Base-by-base conservation (phyloP, 2,329 filamentous ascomycete genomes). In the Diaporthe ilicicola region DNA sequence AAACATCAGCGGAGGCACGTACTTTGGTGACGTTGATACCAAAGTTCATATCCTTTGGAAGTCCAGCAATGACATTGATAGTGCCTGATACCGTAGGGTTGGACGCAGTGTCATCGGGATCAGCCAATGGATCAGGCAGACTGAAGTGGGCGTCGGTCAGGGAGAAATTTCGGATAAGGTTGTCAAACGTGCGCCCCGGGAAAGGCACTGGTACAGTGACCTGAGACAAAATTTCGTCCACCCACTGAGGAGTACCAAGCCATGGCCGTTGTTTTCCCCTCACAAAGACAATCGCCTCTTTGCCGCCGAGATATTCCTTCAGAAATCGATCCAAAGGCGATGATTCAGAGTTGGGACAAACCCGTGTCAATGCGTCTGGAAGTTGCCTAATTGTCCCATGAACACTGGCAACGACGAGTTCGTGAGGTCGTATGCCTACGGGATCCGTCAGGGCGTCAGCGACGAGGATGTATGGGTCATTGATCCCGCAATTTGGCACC, bases 41-140 rank as follows among this genome's bases (percentile, higher is more conserved):
- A 74, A 98, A 92, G 77, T 97, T 94, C 86, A 98, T 92, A 78
- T 97, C 93, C 53, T 93, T 87, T 0, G 96, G 96, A 42, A 98
- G 81, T 13, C 86, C 90, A 32, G 97, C 92, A 22, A 95, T 85
- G 13, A 95, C 95, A 72, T 93, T 86, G 55, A 98, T 92, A 24
- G 92, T 91, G 3, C 95, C 95, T 37, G 94, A 97, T 19, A 99
- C 91, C 68, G 89, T 91, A 12, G 95, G 94, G 68, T 92, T 89
- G 4, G 92, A 86, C 64, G 91, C 89, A 0, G 94, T 93, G 13
- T 91, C 89, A 70, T 88, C 89, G 0, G 93, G 93, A 22, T 94
- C 90, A 2, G 94, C 93, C 76, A 92, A 89, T 0, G 93, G 92
- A 76, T 94, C 90, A 0, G 96, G 96, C 55, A 99, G 84, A 61